Base-by-base conservation (phyloP, 2,329 filamentous ascomycete genomes). In the Fusarium irregulare region DNA sequence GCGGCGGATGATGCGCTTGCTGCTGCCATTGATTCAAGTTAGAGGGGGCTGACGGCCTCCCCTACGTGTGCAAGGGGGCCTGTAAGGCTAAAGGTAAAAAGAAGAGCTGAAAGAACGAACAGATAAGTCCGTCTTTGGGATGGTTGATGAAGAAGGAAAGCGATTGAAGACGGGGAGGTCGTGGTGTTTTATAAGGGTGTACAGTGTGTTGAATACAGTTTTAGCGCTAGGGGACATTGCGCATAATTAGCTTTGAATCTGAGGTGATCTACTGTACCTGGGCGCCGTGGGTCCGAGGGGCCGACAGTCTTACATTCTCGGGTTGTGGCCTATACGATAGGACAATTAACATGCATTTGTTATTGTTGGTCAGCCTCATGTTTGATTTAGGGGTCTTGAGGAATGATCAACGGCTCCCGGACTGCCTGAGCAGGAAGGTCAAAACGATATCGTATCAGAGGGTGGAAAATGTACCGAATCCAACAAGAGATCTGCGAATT, bases 1-100 rank as follows among this genome's bases (percentile, higher is more conserved):
- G 2, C 20, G 30, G 67, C 28, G 11, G 56, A n/a, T 7, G 68
- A 41, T 65, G 71, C 44, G 28, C 56, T 30, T n/a, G 60, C 32
- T 56, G 66, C 64, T n/a, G 2, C 61, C 73, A 75, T 75, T 73
- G 71, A 62, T 75, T 74, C 73, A 75, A 73, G 73, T 72, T 75
- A 68, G 46, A 68, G 71, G 68, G 68, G 72, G 34, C 34, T 47
- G 21, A 55, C 66, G 71, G 73, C 73, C 73, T 75, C 69, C 72
- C 73, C 71, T 74, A 70, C 61, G 53, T 44, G 18, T 57, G 57
- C 64, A 68, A 73, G 73, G 67, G 69, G 73, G 73, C 73, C 73
- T 58, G 49, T 25, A 60, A 64, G 69, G 73, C 64, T 61, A 37
- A 23, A 45, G 28, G 13, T 40, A 40, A 28, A 23, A 42, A 6